A percentile compares a stretch with the other conserved stretches of the same genome.
These are phyloP conservation scores for Crithidia sp. DNA, from an alignment of 208 protist genomes.

Conservation along the genomic window DNA sequence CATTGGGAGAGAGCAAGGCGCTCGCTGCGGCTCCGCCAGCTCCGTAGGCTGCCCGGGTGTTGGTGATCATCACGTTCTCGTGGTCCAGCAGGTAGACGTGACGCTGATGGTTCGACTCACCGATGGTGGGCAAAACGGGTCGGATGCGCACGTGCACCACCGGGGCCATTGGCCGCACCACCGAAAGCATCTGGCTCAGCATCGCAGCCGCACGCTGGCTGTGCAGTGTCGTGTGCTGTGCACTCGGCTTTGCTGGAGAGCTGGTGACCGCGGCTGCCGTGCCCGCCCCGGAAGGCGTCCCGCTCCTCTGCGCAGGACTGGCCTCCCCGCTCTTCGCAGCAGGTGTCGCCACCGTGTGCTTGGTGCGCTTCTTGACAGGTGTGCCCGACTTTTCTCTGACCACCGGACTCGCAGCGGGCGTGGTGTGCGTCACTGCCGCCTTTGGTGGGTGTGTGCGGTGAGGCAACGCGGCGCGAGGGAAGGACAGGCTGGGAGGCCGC, in stretches of 20 bases:
- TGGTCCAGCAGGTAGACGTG: slow-evolving; percentile 82
- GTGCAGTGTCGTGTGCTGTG: background rate
- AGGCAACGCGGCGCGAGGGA: background rate
- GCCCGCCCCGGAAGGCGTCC: background rate
- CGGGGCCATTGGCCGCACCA: slow-evolving; percentile 41
- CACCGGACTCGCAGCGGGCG: background rate
- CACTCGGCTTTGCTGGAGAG: background rate
- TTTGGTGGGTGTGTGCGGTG: background rate
- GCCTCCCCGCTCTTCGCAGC: background rate
- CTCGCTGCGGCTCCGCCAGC: background rate
- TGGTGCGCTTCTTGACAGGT: background rate
- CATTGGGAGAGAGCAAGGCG: background rate
- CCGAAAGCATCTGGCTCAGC: slow-evolving; percentile 26
- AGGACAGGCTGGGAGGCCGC: too few relatives aligned
- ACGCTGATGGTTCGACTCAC: slow-evolving; percentile 59
- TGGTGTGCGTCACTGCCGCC: background rate
- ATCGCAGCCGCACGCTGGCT: slow-evolving; percentile 20
- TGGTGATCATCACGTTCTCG: slow-evolving; percentile 75
- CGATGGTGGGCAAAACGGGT: slow-evolving; percentile 66
- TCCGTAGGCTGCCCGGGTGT: background rate
- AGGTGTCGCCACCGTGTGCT: slow-evolving; percentile 1
- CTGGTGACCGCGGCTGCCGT: background rate
- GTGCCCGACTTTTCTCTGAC: background rate
- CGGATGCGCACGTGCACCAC: slow-evolving; percentile 85
- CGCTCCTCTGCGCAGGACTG: slow-evolving; percentile 1